Conservation (phyloP, 306 rosid species). For the Inga oerstediana region DNA sequence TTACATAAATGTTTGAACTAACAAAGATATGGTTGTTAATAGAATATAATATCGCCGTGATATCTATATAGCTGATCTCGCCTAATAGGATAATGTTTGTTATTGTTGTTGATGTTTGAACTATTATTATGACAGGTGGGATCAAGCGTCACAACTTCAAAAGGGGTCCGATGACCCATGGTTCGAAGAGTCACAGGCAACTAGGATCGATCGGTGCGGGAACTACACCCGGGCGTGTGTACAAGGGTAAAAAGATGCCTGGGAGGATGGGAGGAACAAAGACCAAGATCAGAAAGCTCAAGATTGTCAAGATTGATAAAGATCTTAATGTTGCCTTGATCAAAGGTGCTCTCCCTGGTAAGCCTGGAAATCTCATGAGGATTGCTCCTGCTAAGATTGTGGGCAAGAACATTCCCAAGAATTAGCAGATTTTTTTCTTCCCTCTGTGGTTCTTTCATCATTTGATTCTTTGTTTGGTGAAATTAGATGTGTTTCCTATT, state of each 20-base stretch:
- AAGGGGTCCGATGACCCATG: conserved; percentile 90
- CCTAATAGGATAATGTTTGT: too few relatives aligned
- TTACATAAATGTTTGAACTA: not conserved
- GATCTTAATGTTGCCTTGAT: conserved; percentile 88
- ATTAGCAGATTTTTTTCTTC: conserved; percentile 27
- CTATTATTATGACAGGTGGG: conserved; percentile 56
- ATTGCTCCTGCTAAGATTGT: conserved; percentile 95
- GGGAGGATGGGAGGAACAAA: conserved; percentile 98
- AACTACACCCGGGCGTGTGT: conserved; percentile 90
- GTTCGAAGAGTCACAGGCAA: conserved; percentile 95
- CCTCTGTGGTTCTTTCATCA: not conserved
- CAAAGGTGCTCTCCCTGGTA: conserved; percentile 96
- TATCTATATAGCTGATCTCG: too few relatives aligned
- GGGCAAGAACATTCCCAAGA: conserved; percentile 92
- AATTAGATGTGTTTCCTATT: not conserved
- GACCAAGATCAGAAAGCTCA: conserved; percentile 87
- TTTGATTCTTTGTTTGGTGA: not conserved
- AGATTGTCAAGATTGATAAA: conserved; percentile 51
- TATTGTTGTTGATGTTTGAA: not conserved
- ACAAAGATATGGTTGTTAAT: too few relatives aligned
- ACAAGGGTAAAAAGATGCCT: conserved; percentile 97
- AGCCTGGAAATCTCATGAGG: conserved; percentile 93
- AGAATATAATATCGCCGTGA: too few relatives aligned
- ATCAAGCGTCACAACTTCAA: conserved; percentile 84
- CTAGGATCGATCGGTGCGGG: conserved; percentile 97